A percentile compares a stretch with the other conserved stretches of the same genome.
phyloP scores from a whole-genome alignment of 1,284 basidiomycete genomes.

The Cryptococcus sp. region DNA sequence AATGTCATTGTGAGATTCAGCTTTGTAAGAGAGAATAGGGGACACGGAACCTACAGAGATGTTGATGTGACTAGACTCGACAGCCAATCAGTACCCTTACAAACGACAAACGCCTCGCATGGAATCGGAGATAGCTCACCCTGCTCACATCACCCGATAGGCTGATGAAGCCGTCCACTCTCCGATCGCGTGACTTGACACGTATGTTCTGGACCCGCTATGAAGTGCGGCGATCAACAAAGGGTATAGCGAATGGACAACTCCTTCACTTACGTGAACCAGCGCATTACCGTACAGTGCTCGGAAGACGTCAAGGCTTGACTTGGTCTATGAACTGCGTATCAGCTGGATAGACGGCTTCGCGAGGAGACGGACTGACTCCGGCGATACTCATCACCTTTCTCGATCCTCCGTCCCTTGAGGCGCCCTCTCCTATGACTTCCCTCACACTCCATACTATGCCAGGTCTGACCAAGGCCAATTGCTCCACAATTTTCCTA shows the following conservation, averaged over 20 bases:
- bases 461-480: constrained; percentile 69
- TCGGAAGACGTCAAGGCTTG: constrained; percentile 31
- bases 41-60: constrained; percentile 64
- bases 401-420: constrained; percentile 17
- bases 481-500: constrained; percentile 68
- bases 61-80: constrained; percentile 68
- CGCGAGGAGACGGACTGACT: constrained; percentile 53
- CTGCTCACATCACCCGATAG: constrained; percentile 71
- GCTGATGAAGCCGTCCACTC: constrained; percentile 76
- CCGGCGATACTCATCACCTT: constrained; percentile 49
- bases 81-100: constrained; percentile 4
- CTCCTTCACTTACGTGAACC: constrained; percentile 27
- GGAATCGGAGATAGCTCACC: constrained; percentile 59
- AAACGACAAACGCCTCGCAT: background rate
- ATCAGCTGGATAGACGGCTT: background rate
- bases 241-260: background rate
- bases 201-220: constrained; percentile 65
- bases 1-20: background rate
- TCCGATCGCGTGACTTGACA: constrained; percentile 59
- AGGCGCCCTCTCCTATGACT: constrained; percentile 19
- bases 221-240: constrained; percentile 5
- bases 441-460: constrained; percentile 72
- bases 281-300: constrained; percentile 36
- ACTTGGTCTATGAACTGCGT: constrained; percentile 11
- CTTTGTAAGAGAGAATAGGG: background rate